Percentiles rank a stretch among this genome's conserved stretches.
These are phyloP conservation scores for Monosporascus sp. DNA, from an alignment of 2,329 filamentous ascomycete species.

Conservation along the genomic window DNA sequence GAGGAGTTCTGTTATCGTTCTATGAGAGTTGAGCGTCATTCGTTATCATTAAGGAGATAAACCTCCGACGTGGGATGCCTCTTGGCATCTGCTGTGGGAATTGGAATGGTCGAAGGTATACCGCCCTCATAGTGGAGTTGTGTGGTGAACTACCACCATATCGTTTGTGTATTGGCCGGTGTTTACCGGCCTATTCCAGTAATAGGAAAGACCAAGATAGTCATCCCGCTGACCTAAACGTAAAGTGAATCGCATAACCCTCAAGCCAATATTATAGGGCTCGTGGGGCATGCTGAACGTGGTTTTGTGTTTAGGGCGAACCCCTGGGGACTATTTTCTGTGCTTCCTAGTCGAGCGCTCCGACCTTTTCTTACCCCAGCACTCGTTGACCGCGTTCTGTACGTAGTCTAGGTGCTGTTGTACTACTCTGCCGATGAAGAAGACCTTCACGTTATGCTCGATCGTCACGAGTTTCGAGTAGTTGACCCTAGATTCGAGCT, in stretches of 20 bases:
- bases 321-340: slow-evolving; percentile 12
- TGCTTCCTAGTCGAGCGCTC: slow-evolving; percentile 17
- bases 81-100: too few relatives aligned
- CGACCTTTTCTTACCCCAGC: slow-evolving; percentile 42
- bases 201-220: neutral
- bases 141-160: neutral
- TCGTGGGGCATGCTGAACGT: neutral
- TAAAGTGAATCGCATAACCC: neutral
- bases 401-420: slow-evolving; percentile 36
- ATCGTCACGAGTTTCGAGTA: slow-evolving; percentile 52
- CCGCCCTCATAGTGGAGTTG: neutral
- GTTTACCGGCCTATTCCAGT: neutral
- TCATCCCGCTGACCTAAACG: neutral
- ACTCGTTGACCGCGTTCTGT: slow-evolving; percentile 40
- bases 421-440: slow-evolving; percentile 48
- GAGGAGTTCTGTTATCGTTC: too few relatives aligned
- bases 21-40: too few relatives aligned
- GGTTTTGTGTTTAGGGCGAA: neutral
- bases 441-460: slow-evolving; percentile 53
- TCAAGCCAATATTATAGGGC: neutral
- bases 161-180: neutral
- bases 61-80: too few relatives aligned
- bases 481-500: slow-evolving; percentile 49
- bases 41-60: too few relatives aligned
- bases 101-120: neutral